Evolutionary conservation across 768 basidiomycete species (phyloP).

Genomic region (Mrakia hoshinonis): DNA sequence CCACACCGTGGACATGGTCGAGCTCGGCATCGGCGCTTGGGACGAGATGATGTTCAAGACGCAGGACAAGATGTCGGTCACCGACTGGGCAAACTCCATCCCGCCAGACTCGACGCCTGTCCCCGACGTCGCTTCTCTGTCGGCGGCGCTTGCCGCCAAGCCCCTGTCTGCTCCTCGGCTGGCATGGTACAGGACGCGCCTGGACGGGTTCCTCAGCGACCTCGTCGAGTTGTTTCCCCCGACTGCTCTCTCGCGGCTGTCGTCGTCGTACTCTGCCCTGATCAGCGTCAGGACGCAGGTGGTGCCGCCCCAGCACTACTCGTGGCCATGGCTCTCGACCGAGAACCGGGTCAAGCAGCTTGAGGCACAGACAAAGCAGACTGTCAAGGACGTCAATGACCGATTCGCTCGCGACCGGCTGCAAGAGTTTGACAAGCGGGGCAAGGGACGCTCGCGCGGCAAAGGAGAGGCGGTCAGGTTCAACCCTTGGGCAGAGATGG

Average conservation of each 20-base stretch:
- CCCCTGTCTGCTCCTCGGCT: neutral
- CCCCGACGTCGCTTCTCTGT: neutral
- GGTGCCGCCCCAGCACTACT: conserved; percentile 8
- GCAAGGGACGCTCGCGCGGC: neutral
- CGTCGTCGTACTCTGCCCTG: neutral
- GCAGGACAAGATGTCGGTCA: neutral
- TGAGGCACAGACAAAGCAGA: neutral
- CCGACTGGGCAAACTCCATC: neutral
- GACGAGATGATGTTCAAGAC: conserved; percentile 19
- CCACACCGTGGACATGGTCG: conserved; percentile 13
- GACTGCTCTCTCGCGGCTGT: neutral
- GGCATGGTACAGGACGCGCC: neutral
- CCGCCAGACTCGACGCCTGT: neutral
- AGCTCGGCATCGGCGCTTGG: conserved; percentile 26
- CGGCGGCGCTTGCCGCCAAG: neutral
- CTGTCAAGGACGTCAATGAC: neutral
- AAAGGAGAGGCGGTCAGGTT: neutral
- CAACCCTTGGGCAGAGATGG: neutral
- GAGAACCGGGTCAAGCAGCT: neutral
- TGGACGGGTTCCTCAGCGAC: neutral
- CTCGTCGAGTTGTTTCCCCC: neutral
- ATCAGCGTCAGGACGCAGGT: conserved; percentile 11
- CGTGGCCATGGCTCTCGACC: conserved; percentile 17
- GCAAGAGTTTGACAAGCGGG: neutral
- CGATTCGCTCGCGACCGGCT: neutral